phyloP scores from a whole-genome alignment of 169 alveolate genomes.

The Cyclospora cayetanensis region DNA sequence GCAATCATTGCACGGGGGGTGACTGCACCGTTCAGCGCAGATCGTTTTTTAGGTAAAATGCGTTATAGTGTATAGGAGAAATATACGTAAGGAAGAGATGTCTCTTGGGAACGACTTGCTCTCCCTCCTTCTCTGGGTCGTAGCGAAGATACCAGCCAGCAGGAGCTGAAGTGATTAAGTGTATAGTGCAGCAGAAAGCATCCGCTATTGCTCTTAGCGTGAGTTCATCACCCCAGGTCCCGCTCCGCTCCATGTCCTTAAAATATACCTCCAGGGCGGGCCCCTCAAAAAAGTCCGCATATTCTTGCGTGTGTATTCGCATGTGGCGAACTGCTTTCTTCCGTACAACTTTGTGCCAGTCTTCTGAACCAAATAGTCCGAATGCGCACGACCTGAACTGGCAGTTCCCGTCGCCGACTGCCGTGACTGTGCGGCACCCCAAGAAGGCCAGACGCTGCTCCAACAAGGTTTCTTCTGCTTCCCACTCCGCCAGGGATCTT shows the following conservation, averaged over 20 bases:
- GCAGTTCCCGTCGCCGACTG: constrained; percentile 81
- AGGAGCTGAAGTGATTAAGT: constrained; percentile 78
- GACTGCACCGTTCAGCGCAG: too few species aligned
- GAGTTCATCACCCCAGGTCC: constrained; percentile 83
- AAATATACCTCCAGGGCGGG: constrained; percentile 56
- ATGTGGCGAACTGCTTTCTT: constrained; percentile 74
- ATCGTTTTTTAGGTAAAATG: constrained; percentile 57
- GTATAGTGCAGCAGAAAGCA: constrained; percentile 77
- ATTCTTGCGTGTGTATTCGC: constrained; percentile 70
- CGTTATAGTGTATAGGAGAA: constrained; percentile 79
- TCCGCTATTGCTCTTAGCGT: constrained; percentile 80
- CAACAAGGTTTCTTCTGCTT: constrained; percentile 47
- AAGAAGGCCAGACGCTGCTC: constrained; percentile 74
- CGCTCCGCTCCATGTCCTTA: constrained; percentile 74
- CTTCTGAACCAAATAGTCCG: constrained; percentile 76
- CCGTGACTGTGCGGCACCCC: constrained; percentile 70
- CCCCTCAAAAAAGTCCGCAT: constrained; percentile 74
- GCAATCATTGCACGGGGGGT: too few species aligned
- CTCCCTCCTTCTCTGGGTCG: constrained; percentile 58
- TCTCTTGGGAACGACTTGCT: constrained; percentile 27
- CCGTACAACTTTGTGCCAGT: constrained; percentile 76
- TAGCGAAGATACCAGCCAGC: constrained; percentile 78
- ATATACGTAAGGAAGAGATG: constrained; percentile 79
- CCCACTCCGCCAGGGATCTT: constrained; percentile 1
- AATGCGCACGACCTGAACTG: constrained; percentile 79